Percentiles rank a stretch among this genome's conserved stretches.
phyloP scores from a whole-genome alignment of 192 early-diverging fungal species.

The Backusella tuberculispora region DNA sequence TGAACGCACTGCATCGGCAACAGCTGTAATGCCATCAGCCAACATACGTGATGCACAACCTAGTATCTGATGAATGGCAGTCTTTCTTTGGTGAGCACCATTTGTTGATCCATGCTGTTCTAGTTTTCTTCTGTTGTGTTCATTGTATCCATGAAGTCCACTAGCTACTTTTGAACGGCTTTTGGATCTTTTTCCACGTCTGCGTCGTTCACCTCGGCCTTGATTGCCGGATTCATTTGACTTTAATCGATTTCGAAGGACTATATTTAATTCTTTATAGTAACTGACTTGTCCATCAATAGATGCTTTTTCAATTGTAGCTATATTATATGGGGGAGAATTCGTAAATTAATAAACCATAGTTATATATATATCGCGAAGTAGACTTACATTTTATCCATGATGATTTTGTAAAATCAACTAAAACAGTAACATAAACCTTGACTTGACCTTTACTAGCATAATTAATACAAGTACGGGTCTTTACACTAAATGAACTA shows the following conservation, averaged over 20 bases:
- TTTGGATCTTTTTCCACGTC: background rate
- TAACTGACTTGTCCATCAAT: constrained; percentile 51
- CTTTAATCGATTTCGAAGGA: constrained; percentile 46
- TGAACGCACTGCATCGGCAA: background rate
- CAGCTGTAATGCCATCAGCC: background rate
- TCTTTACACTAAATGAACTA: constrained; percentile 49
- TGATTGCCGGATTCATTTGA: constrained; percentile 17
- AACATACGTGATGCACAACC: background rate
- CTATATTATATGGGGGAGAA: constrained; percentile 23
- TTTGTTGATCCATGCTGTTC: too few relatives aligned
- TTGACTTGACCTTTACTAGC: constrained; percentile 45
- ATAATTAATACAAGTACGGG: constrained; percentile 53
- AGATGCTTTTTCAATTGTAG: constrained; percentile 56
- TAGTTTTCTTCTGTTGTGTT: background rate
- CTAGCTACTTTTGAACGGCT: background rate
- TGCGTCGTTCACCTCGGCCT: background rate
- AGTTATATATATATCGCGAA: background rate
- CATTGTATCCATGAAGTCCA: background rate
- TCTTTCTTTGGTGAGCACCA: background rate
- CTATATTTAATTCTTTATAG: constrained; percentile 47
- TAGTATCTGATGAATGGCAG: background rate
- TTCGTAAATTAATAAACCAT: background rate
- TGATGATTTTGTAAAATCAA: constrained; percentile 58
- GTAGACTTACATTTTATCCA: constrained; percentile 51
- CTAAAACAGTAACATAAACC: constrained; percentile 48